Conservation (phyloP, 2,329 filamentous ascomycete genomes). For the Malbranchea zuffiana region DNA sequence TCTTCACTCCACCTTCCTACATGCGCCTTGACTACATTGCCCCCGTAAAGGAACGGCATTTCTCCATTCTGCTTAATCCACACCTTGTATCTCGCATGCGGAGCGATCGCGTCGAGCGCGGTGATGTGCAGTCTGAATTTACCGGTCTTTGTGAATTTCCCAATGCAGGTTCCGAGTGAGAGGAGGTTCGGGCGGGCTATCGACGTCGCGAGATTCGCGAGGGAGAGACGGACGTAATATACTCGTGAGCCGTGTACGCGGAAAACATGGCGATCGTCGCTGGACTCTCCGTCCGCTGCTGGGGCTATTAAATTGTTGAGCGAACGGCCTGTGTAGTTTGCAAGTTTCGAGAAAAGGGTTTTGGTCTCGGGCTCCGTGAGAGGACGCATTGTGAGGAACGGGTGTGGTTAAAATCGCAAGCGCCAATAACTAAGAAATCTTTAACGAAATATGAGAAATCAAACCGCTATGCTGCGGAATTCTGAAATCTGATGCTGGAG, state of each 20-base stretch:
- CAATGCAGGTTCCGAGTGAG: slow-evolving; percentile 79
- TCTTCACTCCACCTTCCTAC: slow-evolving; percentile 81
- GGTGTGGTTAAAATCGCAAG: too few species aligned
- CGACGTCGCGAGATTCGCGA: slow-evolving; percentile 84
- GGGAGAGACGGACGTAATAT: slow-evolving; percentile 81
- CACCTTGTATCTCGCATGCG: slow-evolving; percentile 89
- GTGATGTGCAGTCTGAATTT: slow-evolving; percentile 94
- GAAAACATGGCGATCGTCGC: slow-evolving; percentile 73
- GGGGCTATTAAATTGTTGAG: slow-evolving; percentile 75
- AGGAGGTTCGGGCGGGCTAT: slow-evolving; percentile 72
- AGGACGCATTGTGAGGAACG: slow-evolving; percentile 59
- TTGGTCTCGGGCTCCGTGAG: slow-evolving; percentile 57
- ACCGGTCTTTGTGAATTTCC: slow-evolving; percentile 86
- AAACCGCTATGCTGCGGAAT: too few species aligned
- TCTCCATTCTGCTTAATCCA: slow-evolving; percentile 95
- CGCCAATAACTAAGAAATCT: too few species aligned
- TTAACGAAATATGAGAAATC: too few species aligned
- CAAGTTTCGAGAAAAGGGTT: slow-evolving; percentile 82
- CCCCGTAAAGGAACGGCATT: slow-evolving; percentile 94
- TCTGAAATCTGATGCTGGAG: too few species aligned
- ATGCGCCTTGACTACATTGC: slow-evolving; percentile 74
- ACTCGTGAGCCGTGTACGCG: slow-evolving; percentile 71
- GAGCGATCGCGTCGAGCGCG: slow-evolving; percentile 71
- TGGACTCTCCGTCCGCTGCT: slow-evolving; percentile 54
- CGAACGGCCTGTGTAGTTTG: slow-evolving; percentile 80